phyloP scores from a whole-genome alignment of 108 stramenopile genomes.

The Cyclotella kingstonii region DNA sequence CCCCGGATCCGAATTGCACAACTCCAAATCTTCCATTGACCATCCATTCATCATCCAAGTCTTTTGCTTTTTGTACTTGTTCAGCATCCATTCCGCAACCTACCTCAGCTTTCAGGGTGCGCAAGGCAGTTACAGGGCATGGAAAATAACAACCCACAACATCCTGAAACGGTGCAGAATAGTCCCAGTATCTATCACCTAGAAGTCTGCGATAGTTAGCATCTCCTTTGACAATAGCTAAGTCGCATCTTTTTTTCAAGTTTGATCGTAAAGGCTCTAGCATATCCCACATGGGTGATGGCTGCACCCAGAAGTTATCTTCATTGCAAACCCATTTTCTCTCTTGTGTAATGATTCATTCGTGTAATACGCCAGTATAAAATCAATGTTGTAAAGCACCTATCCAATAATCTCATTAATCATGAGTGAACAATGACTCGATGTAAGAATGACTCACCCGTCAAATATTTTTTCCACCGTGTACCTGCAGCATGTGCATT shows the following conservation, averaged over 20 bases:
- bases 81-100: constrained; percentile 86
- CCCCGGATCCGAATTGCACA: constrained; percentile 73
- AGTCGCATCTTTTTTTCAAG: constrained; percentile 60
- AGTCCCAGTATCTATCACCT: constrained; percentile 89
- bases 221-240: constrained; percentile 96
- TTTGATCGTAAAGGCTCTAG: constrained; percentile 63
- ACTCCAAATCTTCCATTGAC: constrained; percentile 89
- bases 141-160: constrained; percentile 92
- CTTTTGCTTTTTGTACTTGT: constrained; percentile 65
- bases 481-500: constrained; percentile 67
- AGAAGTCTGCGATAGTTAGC: constrained; percentile 94
- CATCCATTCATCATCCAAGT: constrained; percentile 77
- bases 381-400: too few species aligned
- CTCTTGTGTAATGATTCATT: constrained; percentile 53
- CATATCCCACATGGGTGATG: constrained; percentile 93
- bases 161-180: constrained; percentile 81
- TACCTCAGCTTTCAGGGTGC: constrained; percentile 94
- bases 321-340: constrained; percentile 87
- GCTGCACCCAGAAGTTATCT: constrained; percentile 92
- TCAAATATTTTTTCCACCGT: constrained; percentile 9
- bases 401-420: not conserved
- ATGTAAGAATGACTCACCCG: constrained; percentile 4
- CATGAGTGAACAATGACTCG: not conserved
- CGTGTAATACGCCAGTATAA: too few species aligned
- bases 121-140: constrained; percentile 84